A percentile compares a stretch with the other conserved stretches of the same genome.
Conservation (phyloP, 805 yeast species). For the Naumovozyma dairenensis region DNA sequence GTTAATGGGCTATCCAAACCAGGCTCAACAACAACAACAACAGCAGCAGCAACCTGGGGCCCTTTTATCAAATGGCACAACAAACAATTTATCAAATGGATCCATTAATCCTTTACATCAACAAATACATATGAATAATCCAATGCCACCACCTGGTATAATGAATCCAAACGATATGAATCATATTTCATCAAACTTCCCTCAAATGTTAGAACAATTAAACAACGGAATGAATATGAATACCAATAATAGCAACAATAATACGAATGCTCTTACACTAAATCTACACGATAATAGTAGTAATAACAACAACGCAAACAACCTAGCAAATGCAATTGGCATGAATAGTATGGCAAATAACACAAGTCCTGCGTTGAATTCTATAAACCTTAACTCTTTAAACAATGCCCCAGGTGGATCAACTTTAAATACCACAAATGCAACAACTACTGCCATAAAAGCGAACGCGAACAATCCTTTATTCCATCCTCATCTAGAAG, state of each 20-base stretch:
- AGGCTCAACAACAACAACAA: slow-evolving; percentile 2
- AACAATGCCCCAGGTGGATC: slow-evolving; percentile 1
- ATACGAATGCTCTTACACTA: slow-evolving; percentile 32
- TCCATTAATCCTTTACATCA: slow-evolving; percentile 8
- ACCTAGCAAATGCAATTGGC: slow-evolving; percentile 2
- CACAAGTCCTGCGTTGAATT: not conserved
- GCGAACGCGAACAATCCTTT: slow-evolving; percentile 26
- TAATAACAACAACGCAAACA: slow-evolving; percentile 6
- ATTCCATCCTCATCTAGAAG: slow-evolving; percentile 29
- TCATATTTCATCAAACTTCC: slow-evolving; percentile 1
- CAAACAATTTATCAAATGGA: slow-evolving; percentile 1
- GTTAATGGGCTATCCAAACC: slow-evolving; percentile 17
- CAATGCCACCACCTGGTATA: slow-evolving; percentile 22
- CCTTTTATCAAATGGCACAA: no score
- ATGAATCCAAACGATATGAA: slow-evolving; percentile 3
- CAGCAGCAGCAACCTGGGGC: slow-evolving; percentile 10
- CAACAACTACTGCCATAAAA: slow-evolving; percentile 3
- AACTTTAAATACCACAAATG: not conserved
- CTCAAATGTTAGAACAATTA: slow-evolving; percentile 11
- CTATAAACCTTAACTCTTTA: not conserved
- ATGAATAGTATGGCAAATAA: slow-evolving; percentile 2
- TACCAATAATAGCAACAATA: slow-evolving; percentile 14
- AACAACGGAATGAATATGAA: slow-evolving; percentile 7
- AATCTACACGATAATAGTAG: slow-evolving; percentile 22
- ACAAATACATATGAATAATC: slow-evolving; percentile 6